phyloP scores from a whole-genome alignment of 208 protist genomes.

The Crithidia bombi region DNA sequence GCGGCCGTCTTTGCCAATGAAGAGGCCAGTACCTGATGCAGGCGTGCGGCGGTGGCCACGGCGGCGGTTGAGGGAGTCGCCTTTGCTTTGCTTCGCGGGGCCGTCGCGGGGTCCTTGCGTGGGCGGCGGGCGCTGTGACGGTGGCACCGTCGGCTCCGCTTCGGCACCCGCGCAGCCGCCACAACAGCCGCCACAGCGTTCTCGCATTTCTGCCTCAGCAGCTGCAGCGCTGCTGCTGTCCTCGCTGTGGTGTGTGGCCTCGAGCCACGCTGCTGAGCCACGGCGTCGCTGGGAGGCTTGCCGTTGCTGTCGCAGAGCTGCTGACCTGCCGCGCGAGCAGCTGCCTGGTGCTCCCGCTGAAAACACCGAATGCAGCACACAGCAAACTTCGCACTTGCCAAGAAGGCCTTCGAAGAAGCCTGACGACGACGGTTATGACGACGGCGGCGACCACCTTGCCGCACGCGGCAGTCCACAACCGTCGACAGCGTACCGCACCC shows the following conservation, averaged over 20 bases:
- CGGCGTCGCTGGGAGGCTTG: neutral
- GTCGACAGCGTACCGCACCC: slow-evolving; percentile 1
- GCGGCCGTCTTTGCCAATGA: neutral
- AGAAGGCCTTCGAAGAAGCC: no score
- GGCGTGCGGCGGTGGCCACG: neutral
- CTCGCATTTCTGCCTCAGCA: neutral
- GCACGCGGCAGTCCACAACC: slow-evolving; percentile 19
- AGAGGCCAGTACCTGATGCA: neutral
- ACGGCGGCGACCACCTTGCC: neutral
- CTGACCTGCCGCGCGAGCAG: neutral
- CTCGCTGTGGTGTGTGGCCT: neutral
- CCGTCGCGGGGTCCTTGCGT: slow-evolving; percentile 1
- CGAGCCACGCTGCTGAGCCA: no score
- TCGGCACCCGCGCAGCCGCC: slow-evolving; percentile 10
- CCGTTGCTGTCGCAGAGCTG: neutral
- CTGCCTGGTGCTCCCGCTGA: slow-evolving; percentile 6
- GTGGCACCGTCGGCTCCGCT: slow-evolving; percentile 17
- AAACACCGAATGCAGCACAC: slow-evolving; percentile 30
- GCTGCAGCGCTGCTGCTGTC: neutral
- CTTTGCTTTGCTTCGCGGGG: neutral
- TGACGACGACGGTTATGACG: neutral
- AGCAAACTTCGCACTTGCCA: slow-evolving; percentile 5
- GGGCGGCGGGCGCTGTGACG: slow-evolving; percentile 21
- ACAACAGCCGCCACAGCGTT: slow-evolving; percentile 12
- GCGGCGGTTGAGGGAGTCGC: neutral